Conservation (phyloP, 2,329 filamentous ascomycete species). For the Huntiella bhutanensis region DNA sequence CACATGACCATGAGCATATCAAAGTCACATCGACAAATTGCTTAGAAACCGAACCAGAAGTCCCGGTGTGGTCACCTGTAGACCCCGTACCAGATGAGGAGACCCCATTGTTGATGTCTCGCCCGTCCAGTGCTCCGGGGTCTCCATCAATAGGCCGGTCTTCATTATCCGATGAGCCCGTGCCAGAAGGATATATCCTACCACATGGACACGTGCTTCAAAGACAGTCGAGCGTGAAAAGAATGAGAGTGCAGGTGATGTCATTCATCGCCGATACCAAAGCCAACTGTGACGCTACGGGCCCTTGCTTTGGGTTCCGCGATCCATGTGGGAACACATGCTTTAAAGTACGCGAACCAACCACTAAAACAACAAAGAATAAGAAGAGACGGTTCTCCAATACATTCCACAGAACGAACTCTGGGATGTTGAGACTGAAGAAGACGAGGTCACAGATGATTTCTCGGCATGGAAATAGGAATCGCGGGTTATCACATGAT, state of each 20-base stretch:
- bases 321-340: constrained; percentile 49
- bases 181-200: not conserved
- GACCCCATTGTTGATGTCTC: not conserved
- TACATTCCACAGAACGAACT: not conserved
- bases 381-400: not conserved
- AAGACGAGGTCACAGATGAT: not conserved
- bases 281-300: constrained; percentile 39
- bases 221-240: constrained; percentile 20
- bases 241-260: constrained; percentile 36
- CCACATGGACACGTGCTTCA: not conserved
- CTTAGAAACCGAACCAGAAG: not conserved
- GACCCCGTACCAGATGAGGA: not conserved
- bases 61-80: not conserved
- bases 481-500: not conserved
- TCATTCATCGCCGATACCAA: constrained; percentile 50
- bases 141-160: not conserved
- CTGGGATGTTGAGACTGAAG: not conserved
- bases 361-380: not conserved
- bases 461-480: not conserved
- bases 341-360: constrained; percentile 29
- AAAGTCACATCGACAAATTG: too few species aligned
- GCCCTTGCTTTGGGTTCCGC: constrained; percentile 44
- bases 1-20: too few species aligned
- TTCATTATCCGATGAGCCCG: not conserved
- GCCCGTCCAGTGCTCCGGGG: not conserved